These are phyloP conservation scores for Arxiozyma telluris DNA, from an alignment of 1,139 yeast genomes.

Conservation along the genomic window DNA sequence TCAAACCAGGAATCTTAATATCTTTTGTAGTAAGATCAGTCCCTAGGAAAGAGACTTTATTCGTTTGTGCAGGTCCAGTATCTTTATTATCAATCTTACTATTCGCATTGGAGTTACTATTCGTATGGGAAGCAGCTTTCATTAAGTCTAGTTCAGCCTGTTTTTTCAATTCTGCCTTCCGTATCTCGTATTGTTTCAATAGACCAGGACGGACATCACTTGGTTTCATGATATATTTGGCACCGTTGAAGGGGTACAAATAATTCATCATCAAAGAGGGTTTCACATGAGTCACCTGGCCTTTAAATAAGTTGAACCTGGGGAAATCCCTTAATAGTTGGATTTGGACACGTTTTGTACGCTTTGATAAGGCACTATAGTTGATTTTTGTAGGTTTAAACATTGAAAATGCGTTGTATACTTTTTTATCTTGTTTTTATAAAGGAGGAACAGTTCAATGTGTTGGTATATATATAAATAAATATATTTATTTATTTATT, in stretches of 20 bases:
- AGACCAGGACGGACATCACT: slow-evolving; percentile 8
- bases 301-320: slow-evolving; percentile 48
- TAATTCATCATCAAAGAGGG: slow-evolving; percentile 79
- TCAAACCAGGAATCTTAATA: slow-evolving; percentile 3
- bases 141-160: not conserved
- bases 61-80: not conserved
- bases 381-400: slow-evolving; percentile 18
- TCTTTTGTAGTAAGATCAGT: slow-evolving; percentile 1
- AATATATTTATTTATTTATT: too few relatives aligned
- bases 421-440: too few relatives aligned
- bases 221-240: slow-evolving; percentile 44
- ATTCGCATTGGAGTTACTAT: not conserved
- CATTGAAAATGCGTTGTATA: slow-evolving; percentile 10
- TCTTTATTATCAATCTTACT: slow-evolving; percentile 4
- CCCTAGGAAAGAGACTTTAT: slow-evolving; percentile 1
- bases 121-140: not conserved
- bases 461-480: too few relatives aligned
- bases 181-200: slow-evolving; percentile 5
- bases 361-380: slow-evolving; percentile 32
- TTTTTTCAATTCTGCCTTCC: slow-evolving; percentile 5
- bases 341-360: slow-evolving; percentile 47
- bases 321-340: slow-evolving; percentile 65
- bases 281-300: slow-evolving; percentile 68
- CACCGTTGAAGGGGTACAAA: slow-evolving; percentile 63
- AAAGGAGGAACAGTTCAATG: too few relatives aligned